Evolutionary conservation across 2,329 filamentous ascomycete species (phyloP), one percentile per base, ranked within the genome.

Genomic region (Clarireedia paspali): DNA sequence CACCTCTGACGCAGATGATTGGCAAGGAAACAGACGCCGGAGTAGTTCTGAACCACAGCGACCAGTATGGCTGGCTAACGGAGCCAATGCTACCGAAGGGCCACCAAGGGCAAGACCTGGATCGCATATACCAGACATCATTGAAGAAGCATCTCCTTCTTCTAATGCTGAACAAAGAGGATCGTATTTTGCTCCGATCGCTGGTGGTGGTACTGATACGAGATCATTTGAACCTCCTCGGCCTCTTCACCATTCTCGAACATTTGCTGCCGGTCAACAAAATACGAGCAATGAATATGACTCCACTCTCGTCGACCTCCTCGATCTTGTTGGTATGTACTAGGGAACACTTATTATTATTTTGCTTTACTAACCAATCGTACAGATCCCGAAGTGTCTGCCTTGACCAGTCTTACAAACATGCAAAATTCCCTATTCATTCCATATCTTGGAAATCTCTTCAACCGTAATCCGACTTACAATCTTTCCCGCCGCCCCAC

Each of bases 361-460:
- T 36, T 23, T 48, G 24, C 15, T 34, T 27, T 42, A 58, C 57
- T 62, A 50, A 63, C 42, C n/a, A 14, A 3, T 10, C 10, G 10
- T 14, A 2, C 26, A 68, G 66, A 68, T 58, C 66, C 66, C 3
- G 66, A 68, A 61, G 84, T 95, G 3, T 83, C 88, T 38, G 89
- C 89, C 0, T 74, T 95, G 3, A 89, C 88, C 0, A 92, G 89
- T 14, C 79, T 95, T 9, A 95, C 88, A 45, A 95, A 95, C 65
- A 85, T 95, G 20, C 89, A 95, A 66, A 95, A 95, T 68, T 94
- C 89, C 0, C 81, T 95, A 9, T 95, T 95, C 70, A 75, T 95
- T 2, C 90, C 90, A 0, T 85, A 91, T 61, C 75, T 95, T n/a
- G 89, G 89, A 42, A 75, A 77, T 57, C 83, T 83, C 63, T 64